phyloP scores from a whole-genome alignment of 371 early-diverging fungal genomes.

The Actinomucor elegans region DNA sequence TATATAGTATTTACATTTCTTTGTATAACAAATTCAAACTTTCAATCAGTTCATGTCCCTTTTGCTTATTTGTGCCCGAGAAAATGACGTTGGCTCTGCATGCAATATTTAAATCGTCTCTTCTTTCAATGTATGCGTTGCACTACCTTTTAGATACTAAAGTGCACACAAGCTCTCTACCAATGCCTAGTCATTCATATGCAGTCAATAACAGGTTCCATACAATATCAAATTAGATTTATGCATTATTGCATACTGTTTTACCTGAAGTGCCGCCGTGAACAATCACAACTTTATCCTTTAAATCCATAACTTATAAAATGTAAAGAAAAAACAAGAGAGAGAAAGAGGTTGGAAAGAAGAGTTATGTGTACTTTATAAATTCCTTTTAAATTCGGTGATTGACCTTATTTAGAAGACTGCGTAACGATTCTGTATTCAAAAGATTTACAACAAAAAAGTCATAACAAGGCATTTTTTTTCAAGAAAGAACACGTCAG shows the following conservation, averaged over 20 bases:
- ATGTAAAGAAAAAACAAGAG: background rate
- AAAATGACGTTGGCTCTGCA: slow-evolving; percentile 29
- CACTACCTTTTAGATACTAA: slow-evolving; percentile 21
- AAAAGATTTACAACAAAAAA: too few species aligned
- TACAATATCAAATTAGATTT: too few species aligned
- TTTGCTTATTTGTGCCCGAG: slow-evolving; percentile 29
- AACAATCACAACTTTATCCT: slow-evolving; percentile 19
- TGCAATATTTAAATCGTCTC: background rate
- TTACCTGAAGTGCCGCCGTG: slow-evolving; percentile 38
- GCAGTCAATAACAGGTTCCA: background rate
- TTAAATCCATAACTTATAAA: slow-evolving; percentile 10
- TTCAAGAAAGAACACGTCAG: too few species aligned
- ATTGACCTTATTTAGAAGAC: slow-evolving; percentile 8
- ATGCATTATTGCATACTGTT: background rate
- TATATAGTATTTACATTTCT: background rate
- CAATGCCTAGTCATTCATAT: slow-evolving; percentile 19
- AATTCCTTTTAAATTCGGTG: slow-evolving; percentile 7
- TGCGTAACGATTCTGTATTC: too few species aligned
- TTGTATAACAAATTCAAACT: background rate
- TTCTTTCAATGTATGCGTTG: background rate
- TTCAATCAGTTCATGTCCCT: slow-evolving; percentile 15
- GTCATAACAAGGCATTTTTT: too few species aligned
- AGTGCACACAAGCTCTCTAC: slow-evolving; percentile 17
- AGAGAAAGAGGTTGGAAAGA: background rate
- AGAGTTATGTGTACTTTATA: background rate